Evolutionary conservation across 139 green algal genomes (phyloP), one percentile per base, ranked within the genome.

Genomic region (Diplosphaera chodatii): DNA sequence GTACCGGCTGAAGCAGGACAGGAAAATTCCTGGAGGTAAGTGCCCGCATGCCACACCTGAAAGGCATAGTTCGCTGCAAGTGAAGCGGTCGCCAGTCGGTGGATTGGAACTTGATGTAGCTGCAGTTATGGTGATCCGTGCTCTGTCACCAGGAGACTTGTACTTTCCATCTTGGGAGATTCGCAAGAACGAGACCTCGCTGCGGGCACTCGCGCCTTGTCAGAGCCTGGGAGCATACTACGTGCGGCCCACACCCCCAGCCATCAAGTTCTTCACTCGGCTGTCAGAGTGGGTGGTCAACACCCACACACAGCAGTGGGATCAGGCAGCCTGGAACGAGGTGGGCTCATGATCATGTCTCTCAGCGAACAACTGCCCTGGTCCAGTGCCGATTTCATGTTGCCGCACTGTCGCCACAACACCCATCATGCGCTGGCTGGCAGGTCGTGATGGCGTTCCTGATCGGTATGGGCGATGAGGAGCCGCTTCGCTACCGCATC

Each of bases 301-400:
- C 33, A 32, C 18, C 13, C 32, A 55, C 32, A 37, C 32, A 18
- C 27, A 63, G 29, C 37, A 74, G 69, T 74, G 69, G 69, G 69
- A 74, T 23, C 69, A 74, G 62, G 30, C 69, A 25, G 41, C 41
- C 3, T 74, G 59, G 59, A 74, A 74, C 41, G 69, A 74, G 32
- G 3, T 74, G 32, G 48, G n/a, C n/a, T n/a, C n/a, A n/a, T n/a
- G n/a, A n/a, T n/a, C n/a, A n/a, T n/a, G n/a, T n/a, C n/a, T n/a
- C n/a, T n/a, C n/a, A n/a, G n/a, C n/a, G n/a, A n/a, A n/a, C n/a
- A n/a, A n/a, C n/a, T n/a, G n/a, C n/a, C n/a, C n/a, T n/a, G n/a
- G n/a, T n/a, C n/a, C n/a, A n/a, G n/a, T n/a, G n/a, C n/a, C n/a
- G n/a, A n/a, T n/a, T n/a, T n/a, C n/a, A n/a, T n/a, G n/a, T n/a